Conservation (phyloP, 2,329 filamentous ascomycete genomes). For the Apiospora phragmitis region DNA sequence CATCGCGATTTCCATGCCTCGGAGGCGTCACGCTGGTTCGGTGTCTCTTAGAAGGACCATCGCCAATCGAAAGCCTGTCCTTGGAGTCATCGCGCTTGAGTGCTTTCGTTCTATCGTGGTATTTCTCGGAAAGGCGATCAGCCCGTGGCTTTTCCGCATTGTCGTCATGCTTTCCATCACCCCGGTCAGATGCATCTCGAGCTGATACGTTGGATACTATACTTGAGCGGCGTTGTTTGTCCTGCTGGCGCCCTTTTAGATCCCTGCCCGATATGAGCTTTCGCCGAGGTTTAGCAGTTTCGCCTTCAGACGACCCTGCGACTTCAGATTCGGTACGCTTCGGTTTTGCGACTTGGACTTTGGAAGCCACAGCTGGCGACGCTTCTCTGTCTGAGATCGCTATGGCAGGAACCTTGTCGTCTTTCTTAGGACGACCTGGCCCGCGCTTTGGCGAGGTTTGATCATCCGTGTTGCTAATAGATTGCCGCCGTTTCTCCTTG, state of each 20-base stretch:
- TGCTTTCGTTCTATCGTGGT: constrained; percentile 61
- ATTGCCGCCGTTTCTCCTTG: constrained; percentile 49
- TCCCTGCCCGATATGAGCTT: constrained; percentile 66
- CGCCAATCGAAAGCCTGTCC: constrained; percentile 52
- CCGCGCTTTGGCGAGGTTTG: constrained; percentile 50
- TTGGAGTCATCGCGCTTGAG: constrained; percentile 62
- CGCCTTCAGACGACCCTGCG: constrained; percentile 56
- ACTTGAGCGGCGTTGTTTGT: constrained; percentile 59
- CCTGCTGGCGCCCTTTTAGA: constrained; percentile 54
- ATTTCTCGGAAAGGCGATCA: constrained; percentile 50
- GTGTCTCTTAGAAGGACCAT: constrained; percentile 57
- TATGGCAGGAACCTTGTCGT: constrained; percentile 49
- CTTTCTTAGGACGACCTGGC: constrained; percentile 55
- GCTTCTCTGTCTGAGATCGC: constrained; percentile 54
- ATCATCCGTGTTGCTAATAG: constrained; percentile 47
- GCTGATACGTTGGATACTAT: constrained; percentile 57
- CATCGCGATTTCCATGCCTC: constrained; percentile 61
- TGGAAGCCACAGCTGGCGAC: constrained; percentile 47
- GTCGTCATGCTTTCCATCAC: constrained; percentile 52
- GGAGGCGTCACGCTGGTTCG: constrained; percentile 61
- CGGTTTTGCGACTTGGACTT: constrained; percentile 45
- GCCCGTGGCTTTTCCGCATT: constrained; percentile 46
- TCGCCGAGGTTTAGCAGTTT: constrained; percentile 58
- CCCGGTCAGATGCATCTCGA: constrained; percentile 54
- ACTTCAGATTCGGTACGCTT: constrained; percentile 58